Evolutionary conservation across 768 basidiomycete species (phyloP).

Genomic region (Candolleomyces eurysporus): DNA sequence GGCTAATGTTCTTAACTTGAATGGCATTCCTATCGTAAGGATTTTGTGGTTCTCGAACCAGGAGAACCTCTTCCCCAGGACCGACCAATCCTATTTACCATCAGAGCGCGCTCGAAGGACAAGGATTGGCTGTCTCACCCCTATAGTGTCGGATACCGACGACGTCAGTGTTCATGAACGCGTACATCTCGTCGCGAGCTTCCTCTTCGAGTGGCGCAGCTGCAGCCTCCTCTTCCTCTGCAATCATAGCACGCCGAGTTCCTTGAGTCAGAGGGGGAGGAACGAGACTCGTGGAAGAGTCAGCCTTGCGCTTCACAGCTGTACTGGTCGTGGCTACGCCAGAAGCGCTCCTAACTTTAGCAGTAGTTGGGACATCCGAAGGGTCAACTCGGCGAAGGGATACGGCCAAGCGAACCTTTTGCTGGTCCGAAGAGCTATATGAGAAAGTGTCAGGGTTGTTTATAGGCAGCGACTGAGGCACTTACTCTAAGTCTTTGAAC

Average conservation of each 20-base stretch:
- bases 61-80: slow-evolving; percentile 70
- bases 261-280: slow-evolving; percentile 3
- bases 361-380: slow-evolving; percentile 51
- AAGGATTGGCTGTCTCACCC: slow-evolving; percentile 33
- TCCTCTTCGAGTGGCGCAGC: slow-evolving; percentile 29
- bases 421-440: slow-evolving; percentile 56
- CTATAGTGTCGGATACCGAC: slow-evolving; percentile 86
- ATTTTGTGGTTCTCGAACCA: slow-evolving; percentile 68
- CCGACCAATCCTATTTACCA: slow-evolving; percentile 68
- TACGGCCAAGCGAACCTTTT: slow-evolving; percentile 60
- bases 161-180: slow-evolving; percentile 54
- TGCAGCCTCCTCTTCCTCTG: slow-evolving; percentile 32
- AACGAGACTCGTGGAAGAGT: neutral
- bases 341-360: slow-evolving; percentile 22
- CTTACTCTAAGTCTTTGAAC: slow-evolving; percentile 52
- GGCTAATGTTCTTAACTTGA: slow-evolving; percentile 76
- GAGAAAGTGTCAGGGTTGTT: neutral
- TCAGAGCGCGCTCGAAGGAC: too few species aligned
- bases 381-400: slow-evolving; percentile 52
- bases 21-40: slow-evolving; percentile 77
- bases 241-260: slow-evolving; percentile 24
- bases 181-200: slow-evolving; percentile 64
- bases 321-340: slow-evolving; percentile 18
- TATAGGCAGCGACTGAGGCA: neutral
- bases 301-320: slow-evolving; percentile 40